Conservation (phyloP, 2,329 filamentous ascomycete species). For the Penicillium rolfsii region DNA sequence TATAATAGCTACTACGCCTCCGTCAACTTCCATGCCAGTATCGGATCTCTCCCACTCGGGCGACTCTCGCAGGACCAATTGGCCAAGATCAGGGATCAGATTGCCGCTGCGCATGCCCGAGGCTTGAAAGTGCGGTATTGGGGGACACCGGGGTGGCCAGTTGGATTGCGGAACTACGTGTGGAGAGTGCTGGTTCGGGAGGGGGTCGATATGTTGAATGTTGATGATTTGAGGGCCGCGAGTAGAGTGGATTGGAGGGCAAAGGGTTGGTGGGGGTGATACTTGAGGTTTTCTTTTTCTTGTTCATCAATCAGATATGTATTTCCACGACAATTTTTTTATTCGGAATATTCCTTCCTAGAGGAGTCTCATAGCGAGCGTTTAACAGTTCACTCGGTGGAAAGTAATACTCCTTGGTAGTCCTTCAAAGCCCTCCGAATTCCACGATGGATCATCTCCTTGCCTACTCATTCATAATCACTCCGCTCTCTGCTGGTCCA, state of each 20-base stretch:
- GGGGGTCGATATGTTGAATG: conserved; percentile 64
- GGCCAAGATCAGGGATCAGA: conserved; percentile 49
- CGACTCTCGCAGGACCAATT: conserved; percentile 53
- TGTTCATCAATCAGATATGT: neutral
- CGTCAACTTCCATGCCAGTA: conserved; percentile 56
- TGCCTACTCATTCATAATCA: neutral
- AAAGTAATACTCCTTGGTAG: neutral
- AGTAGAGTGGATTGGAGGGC: conserved; percentile 46
- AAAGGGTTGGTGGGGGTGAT: conserved; percentile 19
- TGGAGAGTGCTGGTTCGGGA: conserved; percentile 61
- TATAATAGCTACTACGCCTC: conserved; percentile 70
- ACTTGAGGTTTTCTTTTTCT: neutral
- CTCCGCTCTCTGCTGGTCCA: neutral
- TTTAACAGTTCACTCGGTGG: neutral
- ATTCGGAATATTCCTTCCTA: neutral
- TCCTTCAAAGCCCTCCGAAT: neutral
- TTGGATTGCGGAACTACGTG: conserved; percentile 57
- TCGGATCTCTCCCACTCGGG: conserved; percentile 57
- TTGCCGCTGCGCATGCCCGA: conserved; percentile 53
- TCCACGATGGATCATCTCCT: neutral
- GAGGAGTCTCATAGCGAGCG: neutral
- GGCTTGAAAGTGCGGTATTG: conserved; percentile 65
- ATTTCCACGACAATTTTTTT: neutral
- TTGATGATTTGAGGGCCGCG: conserved; percentile 60
- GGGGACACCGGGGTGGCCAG: conserved; percentile 62